Evolutionary conservation across 1,139 yeast species (phyloP).

Genomic region (Saccharomyces hybrid): DNA sequence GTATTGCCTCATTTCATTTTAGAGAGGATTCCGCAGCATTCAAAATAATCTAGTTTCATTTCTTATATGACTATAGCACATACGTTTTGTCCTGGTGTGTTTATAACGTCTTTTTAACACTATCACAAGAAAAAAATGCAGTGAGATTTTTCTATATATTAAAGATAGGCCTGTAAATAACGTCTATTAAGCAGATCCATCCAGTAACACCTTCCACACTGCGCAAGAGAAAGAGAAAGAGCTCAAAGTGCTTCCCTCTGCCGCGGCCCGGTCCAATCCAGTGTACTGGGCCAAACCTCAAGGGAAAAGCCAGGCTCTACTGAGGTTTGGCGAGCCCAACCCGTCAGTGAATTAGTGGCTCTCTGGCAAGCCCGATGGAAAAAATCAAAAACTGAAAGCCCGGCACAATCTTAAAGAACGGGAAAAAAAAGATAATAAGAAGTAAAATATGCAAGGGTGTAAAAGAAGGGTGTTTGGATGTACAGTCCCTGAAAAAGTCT

Average conservation of each 20-base stretch:
- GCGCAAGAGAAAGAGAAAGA: neutral
- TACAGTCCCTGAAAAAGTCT: neutral
- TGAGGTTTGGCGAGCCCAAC: neutral
- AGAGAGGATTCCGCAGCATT: neutral
- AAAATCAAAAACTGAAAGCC: too few relatives aligned
- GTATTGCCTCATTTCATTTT: neutral
- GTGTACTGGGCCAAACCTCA: neutral
- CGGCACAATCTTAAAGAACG: too few relatives aligned
- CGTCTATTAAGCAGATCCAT: neutral
- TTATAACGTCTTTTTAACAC: slow-evolving; percentile 1
- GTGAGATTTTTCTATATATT: neutral
- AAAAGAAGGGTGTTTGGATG: neutral
- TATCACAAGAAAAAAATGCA: neutral
- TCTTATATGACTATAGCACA: slow-evolving; percentile 8
- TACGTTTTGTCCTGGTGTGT: slow-evolving; percentile 22
- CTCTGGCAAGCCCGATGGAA: neutral
- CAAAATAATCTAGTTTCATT: neutral
- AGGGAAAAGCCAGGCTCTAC: neutral
- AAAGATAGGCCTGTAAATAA: neutral
- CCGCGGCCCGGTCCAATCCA: neutral
- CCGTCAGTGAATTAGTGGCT: too few relatives aligned
- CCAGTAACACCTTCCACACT: neutral
- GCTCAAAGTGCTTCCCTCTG: neutral
- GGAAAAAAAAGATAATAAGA: too few relatives aligned
- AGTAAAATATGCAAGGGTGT: neutral